A percentile compares a stretch with the other conserved stretches of the same genome.
Evolutionary conservation across 768 basidiomycete genomes (phyloP).

Genomic region (Pisolithus orientalis): DNA sequence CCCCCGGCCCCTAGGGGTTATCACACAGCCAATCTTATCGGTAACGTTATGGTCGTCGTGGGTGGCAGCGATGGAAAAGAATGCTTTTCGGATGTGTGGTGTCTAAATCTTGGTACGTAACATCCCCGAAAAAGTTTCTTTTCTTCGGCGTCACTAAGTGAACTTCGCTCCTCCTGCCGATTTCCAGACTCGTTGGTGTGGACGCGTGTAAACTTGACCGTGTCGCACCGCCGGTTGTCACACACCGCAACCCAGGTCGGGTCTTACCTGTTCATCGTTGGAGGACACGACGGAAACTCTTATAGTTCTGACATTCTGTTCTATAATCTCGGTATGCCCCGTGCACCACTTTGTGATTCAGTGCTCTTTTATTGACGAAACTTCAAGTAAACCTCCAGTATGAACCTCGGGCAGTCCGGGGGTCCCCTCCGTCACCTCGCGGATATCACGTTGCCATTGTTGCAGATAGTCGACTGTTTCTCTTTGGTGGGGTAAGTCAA

Average conservation of each 20-base stretch:
- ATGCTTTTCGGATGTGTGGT: slow-evolving; percentile 86
- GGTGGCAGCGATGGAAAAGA: slow-evolving; percentile 90
- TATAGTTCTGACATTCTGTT: slow-evolving; percentile 73
- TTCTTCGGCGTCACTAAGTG: not conserved
- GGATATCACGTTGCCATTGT: slow-evolving; percentile 83
- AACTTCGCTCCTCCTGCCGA: not conserved
- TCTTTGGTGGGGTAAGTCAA: slow-evolving; percentile 64
- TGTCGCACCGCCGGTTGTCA: slow-evolving; percentile 56
- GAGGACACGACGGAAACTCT: slow-evolving; percentile 77
- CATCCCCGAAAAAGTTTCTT: not conserved
- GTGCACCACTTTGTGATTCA: not conserved
- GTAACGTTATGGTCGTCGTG: slow-evolving; percentile 78
- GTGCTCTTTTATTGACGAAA: not conserved
- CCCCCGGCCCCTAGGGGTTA: slow-evolving; percentile 72
- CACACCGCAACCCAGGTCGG: slow-evolving; percentile 90
- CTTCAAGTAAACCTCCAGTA: slow-evolving; percentile 73
- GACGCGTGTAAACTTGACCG: slow-evolving; percentile 19
- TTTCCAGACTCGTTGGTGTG: slow-evolving; percentile 22
- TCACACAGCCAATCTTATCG: slow-evolving; percentile 84
- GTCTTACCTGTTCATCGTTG: slow-evolving; percentile 83
- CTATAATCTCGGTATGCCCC: slow-evolving; percentile 73
- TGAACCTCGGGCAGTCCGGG: slow-evolving; percentile 63
- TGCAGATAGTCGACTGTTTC: slow-evolving; percentile 77
- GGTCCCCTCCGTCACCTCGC: slow-evolving; percentile 63
- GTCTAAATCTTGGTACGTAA: slow-evolving; percentile 74